A percentile compares a stretch with the other conserved stretches of the same genome.
Evolutionary conservation across 768 basidiomycete genomes (phyloP).

Genomic region (Glaciozyma antarctica): DNA sequence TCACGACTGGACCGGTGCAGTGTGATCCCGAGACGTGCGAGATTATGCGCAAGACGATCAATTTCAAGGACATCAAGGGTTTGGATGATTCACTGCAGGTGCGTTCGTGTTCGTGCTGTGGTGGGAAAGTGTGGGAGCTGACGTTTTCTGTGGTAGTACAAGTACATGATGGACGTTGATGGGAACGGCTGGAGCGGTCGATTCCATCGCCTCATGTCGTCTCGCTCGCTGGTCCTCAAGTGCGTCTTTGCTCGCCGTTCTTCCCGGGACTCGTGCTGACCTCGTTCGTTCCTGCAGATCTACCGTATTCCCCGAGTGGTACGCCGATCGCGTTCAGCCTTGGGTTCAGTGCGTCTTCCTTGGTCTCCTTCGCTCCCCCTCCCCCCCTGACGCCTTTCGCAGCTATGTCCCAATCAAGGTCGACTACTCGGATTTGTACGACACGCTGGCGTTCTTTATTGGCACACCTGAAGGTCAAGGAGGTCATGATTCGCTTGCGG

Average conservation of each 20-base stretch:
- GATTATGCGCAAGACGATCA: slow-evolving; percentile 29
- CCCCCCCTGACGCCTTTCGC: not conserved
- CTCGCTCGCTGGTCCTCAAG: slow-evolving; percentile 78
- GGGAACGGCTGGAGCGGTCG: slow-evolving; percentile 69
- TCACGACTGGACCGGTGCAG: slow-evolving; percentile 33
- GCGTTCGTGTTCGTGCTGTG: not conserved
- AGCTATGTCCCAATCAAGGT: slow-evolving; percentile 33
- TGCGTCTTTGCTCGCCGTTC: slow-evolving; percentile 57
- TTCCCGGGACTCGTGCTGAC: not conserved
- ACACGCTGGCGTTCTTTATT: slow-evolving; percentile 35
- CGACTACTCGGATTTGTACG: slow-evolving; percentile 35
- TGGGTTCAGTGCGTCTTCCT: slow-evolving; percentile 39
- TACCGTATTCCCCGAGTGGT: slow-evolving; percentile 38
- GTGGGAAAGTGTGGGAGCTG: not conserved
- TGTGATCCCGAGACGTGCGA: slow-evolving; percentile 36
- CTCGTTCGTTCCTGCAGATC: slow-evolving; percentile 38
- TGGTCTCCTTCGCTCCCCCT: not conserved
- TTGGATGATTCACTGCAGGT: slow-evolving; percentile 28
- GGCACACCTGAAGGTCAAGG: slow-evolving; percentile 33
- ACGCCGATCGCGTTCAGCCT: slow-evolving; percentile 38
- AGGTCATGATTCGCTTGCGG: slow-evolving; percentile 40
- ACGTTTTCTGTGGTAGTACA: slow-evolving; percentile 59
- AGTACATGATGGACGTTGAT: slow-evolving; percentile 83
- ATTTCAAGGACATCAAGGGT: slow-evolving; percentile 34
- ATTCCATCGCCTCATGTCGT: slow-evolving; percentile 56